Percentiles rank a stretch among this genome's conserved stretches.
Conservation (phyloP, 345 rosid species). For the Bruguiera sexangula region DNA sequence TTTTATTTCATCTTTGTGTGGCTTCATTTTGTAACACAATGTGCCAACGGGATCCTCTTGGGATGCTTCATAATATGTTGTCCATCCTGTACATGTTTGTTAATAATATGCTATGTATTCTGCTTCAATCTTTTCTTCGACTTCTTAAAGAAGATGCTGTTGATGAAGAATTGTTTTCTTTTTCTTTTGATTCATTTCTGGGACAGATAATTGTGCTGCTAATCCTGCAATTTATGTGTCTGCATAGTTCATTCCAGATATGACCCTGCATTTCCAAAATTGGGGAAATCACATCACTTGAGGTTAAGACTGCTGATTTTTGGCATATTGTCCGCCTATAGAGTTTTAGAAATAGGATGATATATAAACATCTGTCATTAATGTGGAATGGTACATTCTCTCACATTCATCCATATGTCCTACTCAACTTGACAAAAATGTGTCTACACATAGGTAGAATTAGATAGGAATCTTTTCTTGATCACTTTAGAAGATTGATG, state of each 20-base stretch:
- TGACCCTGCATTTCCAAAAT: background rate
- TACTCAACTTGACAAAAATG: too few relatives aligned
- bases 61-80: too few relatives aligned
- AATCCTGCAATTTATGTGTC: background rate
- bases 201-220: too few relatives aligned
- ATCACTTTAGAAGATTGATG: background rate
- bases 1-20: slow-evolving; percentile 10
- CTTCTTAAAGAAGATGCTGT: background rate
- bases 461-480: background rate
- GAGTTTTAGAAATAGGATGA: too few relatives aligned
- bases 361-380: too few relatives aligned
- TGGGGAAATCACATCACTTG: background rate
- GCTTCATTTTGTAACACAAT: background rate
- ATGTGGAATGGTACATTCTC: too few relatives aligned
- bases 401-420: too few relatives aligned
- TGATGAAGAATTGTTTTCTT: background rate
- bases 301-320: background rate
- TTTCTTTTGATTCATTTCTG: background rate
- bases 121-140: background rate
- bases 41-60: background rate
- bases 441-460: too few relatives aligned
- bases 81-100: too few relatives aligned
- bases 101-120: too few relatives aligned
- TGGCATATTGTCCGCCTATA: background rate
- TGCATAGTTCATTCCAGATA: background rate